Conservation (phyloP, 148 eudicot species). For the Camellia japonica region DNA sequence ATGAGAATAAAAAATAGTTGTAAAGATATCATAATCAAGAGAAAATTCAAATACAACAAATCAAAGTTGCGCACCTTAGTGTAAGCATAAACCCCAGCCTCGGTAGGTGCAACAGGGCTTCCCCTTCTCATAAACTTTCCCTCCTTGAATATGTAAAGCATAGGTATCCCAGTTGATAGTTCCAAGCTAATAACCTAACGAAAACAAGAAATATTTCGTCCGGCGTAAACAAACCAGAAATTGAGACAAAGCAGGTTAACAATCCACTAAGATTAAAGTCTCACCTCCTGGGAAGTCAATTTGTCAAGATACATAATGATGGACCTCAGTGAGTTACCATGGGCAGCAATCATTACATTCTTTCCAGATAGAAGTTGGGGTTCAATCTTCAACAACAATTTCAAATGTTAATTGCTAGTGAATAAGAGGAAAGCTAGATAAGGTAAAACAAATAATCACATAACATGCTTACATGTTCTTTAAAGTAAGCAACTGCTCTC, state of each 20-base stretch:
- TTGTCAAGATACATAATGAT: constrained; percentile 96
- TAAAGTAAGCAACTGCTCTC: constrained; percentile 95
- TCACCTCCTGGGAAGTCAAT: constrained; percentile 88
- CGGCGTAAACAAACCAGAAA: constrained; percentile 12
- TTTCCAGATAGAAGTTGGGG: constrained; percentile 82
- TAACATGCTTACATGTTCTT: constrained; percentile 42
- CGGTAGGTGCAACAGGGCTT: constrained; percentile 82
- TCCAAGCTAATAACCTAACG: constrained; percentile 89
- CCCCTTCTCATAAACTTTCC: constrained; percentile 87
- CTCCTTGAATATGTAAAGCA: constrained; percentile 90
- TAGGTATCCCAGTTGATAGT: constrained; percentile 85
- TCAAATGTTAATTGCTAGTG: constrained; percentile 19
- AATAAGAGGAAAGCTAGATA: not conserved
- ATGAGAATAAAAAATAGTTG: not conserved
- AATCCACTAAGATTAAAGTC: constrained; percentile 4
- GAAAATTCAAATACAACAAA: constrained; percentile 4
- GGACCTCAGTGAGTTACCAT: constrained; percentile 94
- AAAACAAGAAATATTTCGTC: constrained; percentile 6
- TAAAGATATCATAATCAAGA: not conserved
- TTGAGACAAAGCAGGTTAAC: not conserved
- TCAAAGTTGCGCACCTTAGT: constrained; percentile 57
- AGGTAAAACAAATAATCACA: constrained; percentile 8
- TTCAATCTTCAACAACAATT: constrained; percentile 60
- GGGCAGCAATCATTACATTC: constrained; percentile 92
- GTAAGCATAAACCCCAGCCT: constrained; percentile 92